Evolutionary conservation across 495 filamentous ascomycete genomes (phyloP).

Genomic region (Penicillium goetzii): DNA sequence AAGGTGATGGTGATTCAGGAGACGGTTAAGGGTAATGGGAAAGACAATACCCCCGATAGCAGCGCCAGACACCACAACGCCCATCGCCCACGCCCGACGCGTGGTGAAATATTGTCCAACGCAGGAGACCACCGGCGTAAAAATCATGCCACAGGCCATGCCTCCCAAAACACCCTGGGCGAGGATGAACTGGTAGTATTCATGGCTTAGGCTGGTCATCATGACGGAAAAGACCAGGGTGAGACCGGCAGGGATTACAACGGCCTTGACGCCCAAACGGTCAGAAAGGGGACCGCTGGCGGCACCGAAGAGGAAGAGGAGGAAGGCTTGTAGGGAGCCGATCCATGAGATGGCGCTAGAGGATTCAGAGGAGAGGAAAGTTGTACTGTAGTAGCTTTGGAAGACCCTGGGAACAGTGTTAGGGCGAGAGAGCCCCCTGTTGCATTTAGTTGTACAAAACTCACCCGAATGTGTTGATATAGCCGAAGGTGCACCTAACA

Average conservation of each 20-base stretch:
- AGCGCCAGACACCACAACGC: not conserved
- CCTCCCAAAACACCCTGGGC: conserved; percentile 57
- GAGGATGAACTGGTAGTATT: conserved; percentile 62
- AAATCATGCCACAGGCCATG: conserved; percentile 18
- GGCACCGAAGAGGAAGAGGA: conserved; percentile 36
- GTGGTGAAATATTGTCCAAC: not conserved
- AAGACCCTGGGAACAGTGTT: not conserved
- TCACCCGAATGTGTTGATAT: conserved; percentile 3
- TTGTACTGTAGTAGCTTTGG: conserved; percentile 6
- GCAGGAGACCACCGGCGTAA: not conserved
- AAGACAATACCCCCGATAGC: not conserved
- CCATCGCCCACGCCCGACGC: not conserved
- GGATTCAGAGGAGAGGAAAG: conserved; percentile 1
- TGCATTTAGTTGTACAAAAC: not conserved
- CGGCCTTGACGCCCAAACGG: conserved; percentile 9
- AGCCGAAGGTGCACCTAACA: not conserved
- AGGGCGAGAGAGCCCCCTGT: not conserved
- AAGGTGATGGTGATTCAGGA: conserved; percentile 13
- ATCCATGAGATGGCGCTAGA: conserved; percentile 19
- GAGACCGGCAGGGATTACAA: not conserved
- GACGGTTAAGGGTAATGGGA: conserved; percentile 5
- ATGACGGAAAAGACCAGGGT: conserved; percentile 35
- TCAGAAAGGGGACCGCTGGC: conserved; percentile 42
- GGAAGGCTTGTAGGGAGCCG: conserved; percentile 36
- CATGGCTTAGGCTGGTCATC: conserved; percentile 52